A percentile compares a stretch with the other conserved stretches of the same genome.
phyloP scores from a whole-genome alignment of 805 yeast species.

The Cyberlindnera maclurae region DNA sequence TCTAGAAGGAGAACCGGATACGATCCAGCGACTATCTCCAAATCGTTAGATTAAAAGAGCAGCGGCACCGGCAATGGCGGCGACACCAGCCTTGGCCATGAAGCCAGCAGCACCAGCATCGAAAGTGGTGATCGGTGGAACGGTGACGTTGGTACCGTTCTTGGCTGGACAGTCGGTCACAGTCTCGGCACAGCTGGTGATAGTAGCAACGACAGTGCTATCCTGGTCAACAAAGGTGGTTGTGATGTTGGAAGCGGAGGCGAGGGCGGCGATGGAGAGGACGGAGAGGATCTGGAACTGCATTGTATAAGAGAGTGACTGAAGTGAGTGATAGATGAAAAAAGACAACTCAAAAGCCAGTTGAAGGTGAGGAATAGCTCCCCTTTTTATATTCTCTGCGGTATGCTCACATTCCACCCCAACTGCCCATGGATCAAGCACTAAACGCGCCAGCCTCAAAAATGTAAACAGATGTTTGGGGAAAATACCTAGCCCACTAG shows the following conservation, averaged over 20 bases:
- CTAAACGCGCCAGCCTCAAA: not conserved
- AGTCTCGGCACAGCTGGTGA: constrained; percentile 13
- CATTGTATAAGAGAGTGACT: constrained; percentile 25
- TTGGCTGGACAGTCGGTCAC: constrained; percentile 15
- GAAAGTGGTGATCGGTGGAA: constrained; percentile 21
- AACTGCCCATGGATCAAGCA: too few species aligned
- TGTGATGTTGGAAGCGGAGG: constrained; percentile 18
- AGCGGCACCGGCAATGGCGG: constrained; percentile 24
- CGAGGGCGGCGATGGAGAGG: constrained; percentile 22
- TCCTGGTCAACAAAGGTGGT: constrained; percentile 9
- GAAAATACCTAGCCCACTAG: too few species aligned
- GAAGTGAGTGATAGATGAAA: constrained; percentile 16
- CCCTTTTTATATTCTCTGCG: too few species aligned
- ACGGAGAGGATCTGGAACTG: constrained; percentile 26
- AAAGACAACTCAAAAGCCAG: not conserved
- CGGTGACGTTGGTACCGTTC: constrained; percentile 19
- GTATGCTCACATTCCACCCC: too few species aligned
- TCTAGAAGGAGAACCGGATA: not conserved
- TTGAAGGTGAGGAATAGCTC: not conserved
- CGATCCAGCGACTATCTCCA: not conserved
- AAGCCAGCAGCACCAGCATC: constrained; percentile 24
- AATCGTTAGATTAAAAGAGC: constrained; percentile 24
- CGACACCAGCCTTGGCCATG: constrained; percentile 25
- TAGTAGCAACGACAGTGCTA: constrained; percentile 12
- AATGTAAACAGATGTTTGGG: too few species aligned